phyloP scores from a whole-genome alignment of 2,329 filamentous ascomycete species.

The Aspergillus glaucus region DNA sequence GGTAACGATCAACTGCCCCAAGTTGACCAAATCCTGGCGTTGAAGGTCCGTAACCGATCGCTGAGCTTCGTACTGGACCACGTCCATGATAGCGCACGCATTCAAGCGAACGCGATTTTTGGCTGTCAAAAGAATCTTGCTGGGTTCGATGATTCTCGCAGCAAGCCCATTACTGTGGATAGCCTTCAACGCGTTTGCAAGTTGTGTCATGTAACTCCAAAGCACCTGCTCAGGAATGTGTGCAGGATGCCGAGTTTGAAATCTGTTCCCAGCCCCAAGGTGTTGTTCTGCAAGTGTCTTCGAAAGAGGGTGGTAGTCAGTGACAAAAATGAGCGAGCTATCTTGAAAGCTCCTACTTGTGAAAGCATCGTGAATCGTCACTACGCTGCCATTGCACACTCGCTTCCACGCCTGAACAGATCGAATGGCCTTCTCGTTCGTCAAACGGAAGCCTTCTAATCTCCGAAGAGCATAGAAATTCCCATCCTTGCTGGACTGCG shows the following conservation, averaged over 20 bases:
- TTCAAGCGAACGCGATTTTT: slow-evolving; percentile 85
- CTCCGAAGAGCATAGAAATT: slow-evolving; percentile 80
- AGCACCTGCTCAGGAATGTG: slow-evolving; percentile 66
- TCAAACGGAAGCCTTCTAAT: slow-evolving; percentile 81
- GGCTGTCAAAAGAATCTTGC: slow-evolving; percentile 82
- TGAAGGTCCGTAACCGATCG: slow-evolving; percentile 69
- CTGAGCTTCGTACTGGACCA: slow-evolving; percentile 71
- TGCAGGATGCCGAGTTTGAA: slow-evolving; percentile 40
- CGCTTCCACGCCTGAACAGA: slow-evolving; percentile 85
- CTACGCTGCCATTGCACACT: slow-evolving; percentile 72
- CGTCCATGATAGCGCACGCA: slow-evolving; percentile 82
- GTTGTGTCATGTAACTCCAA: slow-evolving; percentile 89
- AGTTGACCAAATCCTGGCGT: slow-evolving; percentile 76
- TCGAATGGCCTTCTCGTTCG: slow-evolving; percentile 81
- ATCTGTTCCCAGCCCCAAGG: slow-evolving; percentile 34
- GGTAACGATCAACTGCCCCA: slow-evolving; percentile 78
- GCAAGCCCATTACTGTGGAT: slow-evolving; percentile 79
- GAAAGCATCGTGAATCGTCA: slow-evolving; percentile 85
- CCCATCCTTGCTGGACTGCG: slow-evolving; percentile 79
- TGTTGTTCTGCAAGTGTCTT: slow-evolving; percentile 86
- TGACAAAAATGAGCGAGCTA: slow-evolving; percentile 88
- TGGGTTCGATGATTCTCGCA: slow-evolving; percentile 76
- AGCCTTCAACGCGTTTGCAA: slow-evolving; percentile 77
- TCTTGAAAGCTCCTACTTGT: slow-evolving; percentile 90
- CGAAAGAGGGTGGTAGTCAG: slow-evolving; percentile 84